Evolutionary conservation across 352 stramenopile genomes (phyloP), one percentile per base, ranked within the genome.

Genomic region (Phytophthora colocasiae): DNA sequence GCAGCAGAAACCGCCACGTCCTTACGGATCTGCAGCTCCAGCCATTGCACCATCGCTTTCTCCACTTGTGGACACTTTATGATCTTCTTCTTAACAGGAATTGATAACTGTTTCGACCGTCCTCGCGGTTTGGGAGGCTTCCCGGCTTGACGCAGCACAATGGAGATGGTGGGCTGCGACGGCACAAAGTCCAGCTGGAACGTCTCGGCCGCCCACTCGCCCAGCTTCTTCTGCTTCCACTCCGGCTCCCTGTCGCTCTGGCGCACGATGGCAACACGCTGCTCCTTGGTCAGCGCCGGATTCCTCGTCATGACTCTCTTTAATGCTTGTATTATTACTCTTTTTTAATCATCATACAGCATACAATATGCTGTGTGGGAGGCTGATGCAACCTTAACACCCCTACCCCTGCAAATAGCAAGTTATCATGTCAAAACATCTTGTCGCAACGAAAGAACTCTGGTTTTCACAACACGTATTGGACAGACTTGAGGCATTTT

Each of bases 151-250:
- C 89, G 88, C 55, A 93, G 76, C 57, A 85, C 80, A 62, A 90
- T 69, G 29, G 83, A 92, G 57, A 93, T 92, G 15, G 83, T 87
- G 38, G 85, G 85, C 73, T 93, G 85, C 64, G 85, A 92, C 59
- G 85, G 85, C 64, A 80, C 73, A 34, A 73, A 72, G 15, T 55
- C 29, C 31, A 93, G 63, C 12, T 69, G 47, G 58, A 91, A 94
- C 14, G 79, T 81, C 4, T 82, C 72, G 31, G 85, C 81, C 8
- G 73, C 81, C 85, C 85, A 94, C 47, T 85, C 68, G 24, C 78
- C 80, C 38, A 94, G 64, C 64, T 89, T 66, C 60, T 67, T 75
- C 69, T 94, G 85, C 63, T 79, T 91, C 59, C 67, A 73, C 55
- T 72, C 80, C 26, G 85, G 85, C 31, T 91, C 64, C 58, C 80